A percentile compares a stretch with the other conserved stretches of the same genome.
Conservation (phyloP, 2,329 filamentous ascomycete species). For the Thielaviopsis musarum region DNA sequence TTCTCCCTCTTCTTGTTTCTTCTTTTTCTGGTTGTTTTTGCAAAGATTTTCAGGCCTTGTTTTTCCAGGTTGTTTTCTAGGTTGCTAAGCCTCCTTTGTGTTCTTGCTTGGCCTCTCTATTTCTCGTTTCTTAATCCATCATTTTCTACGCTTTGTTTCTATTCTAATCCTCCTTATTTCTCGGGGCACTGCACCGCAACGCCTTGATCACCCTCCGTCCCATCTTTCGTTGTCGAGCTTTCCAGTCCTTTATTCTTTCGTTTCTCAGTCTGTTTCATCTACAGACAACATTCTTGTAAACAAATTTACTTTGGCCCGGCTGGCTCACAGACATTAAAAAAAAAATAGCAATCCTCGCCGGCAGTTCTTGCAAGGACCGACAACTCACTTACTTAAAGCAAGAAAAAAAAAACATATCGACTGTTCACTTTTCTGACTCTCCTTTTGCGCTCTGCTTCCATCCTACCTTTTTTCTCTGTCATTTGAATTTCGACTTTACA, state of each 20-base stretch:
- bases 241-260: background rate
- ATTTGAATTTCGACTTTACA: background rate
- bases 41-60: background rate
- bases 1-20: background rate
- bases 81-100: background rate
- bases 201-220: background rate
- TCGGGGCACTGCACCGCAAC: background rate
- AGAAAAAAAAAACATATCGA: background rate
- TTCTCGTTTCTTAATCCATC: background rate
- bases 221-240: background rate
- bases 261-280: conserved; percentile 1
- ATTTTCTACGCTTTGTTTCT: background rate
- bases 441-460: conserved; percentile 2
- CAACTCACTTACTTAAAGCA: too few relatives aligned
- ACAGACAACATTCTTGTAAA: background rate
- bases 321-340: background rate
- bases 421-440: background rate
- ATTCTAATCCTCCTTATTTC: background rate
- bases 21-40: background rate
- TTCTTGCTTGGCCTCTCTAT: background rate
- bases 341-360: background rate
- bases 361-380: background rate
- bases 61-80: background rate
- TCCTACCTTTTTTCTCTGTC: conserved; percentile 7
- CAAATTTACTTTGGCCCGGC: background rate